Percentiles rank a stretch among this genome's conserved stretches.
phyloP scores from a whole-genome alignment of 371 early-diverging fungal species.

The Synchytrium microbalum region DNA sequence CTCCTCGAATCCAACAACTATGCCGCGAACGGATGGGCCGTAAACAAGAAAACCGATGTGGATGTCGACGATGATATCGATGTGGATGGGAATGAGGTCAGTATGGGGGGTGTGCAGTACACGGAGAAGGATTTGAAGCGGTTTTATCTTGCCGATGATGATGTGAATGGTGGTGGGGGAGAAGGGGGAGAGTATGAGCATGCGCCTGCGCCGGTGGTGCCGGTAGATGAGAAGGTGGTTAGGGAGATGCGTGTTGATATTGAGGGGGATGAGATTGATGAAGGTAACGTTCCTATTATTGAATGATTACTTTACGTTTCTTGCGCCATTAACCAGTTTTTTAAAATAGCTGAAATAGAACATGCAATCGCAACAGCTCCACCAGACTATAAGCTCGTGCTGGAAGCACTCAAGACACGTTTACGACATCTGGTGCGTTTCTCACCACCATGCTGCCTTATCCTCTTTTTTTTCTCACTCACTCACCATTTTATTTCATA shows the following conservation, averaged over 20 bases:
- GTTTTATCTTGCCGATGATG: slow-evolving; percentile 4
- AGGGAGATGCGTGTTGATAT: neutral
- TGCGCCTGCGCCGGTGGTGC: neutral
- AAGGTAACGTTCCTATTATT: slow-evolving; percentile 28
- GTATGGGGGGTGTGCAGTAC: slow-evolving; percentile 67
- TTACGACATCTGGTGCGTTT: no score
- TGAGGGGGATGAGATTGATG: slow-evolving; percentile 6
- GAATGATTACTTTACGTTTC: neutral
- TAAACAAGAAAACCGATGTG: slow-evolving; percentile 42
- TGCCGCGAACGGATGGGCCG: slow-evolving; percentile 48
- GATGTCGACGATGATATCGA: slow-evolving; percentile 75
- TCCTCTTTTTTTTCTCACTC: no score
- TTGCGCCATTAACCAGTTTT: slow-evolving; percentile 11
- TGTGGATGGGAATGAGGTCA: slow-evolving; percentile 65
- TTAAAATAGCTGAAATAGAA: no score
- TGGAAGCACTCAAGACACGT: no score
- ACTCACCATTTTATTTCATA: no score
- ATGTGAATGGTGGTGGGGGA: neutral
- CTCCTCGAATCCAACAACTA: slow-evolving; percentile 68
- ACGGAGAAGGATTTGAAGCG: slow-evolving; percentile 45
- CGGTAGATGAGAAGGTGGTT: slow-evolving; percentile 6
- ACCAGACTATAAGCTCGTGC: no score
- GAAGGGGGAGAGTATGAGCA: slow-evolving; percentile 2
- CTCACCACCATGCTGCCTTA: no score
- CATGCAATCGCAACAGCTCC: no score